Base-by-base conservation (phyloP, 106 monocot genomes). In the Dioscorea zingiberensis region DNA sequence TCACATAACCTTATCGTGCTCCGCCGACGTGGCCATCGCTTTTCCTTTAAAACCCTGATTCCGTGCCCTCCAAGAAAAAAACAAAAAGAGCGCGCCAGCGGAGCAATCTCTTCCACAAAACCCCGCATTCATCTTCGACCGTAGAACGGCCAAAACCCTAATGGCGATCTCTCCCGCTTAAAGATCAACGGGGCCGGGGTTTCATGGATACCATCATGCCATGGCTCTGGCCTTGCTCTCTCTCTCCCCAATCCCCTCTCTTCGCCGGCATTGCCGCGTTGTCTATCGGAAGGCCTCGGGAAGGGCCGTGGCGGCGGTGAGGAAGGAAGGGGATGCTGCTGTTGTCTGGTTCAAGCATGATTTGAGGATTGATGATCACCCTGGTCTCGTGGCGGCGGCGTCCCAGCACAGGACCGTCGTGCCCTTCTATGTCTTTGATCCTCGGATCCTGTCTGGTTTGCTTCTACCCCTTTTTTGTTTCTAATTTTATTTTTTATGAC, bases 341-440 rank as follows among this genome's bases (percentile, higher is more conserved):
- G 29, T 81, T 47, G 56, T 81, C 2, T 81, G 81, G 81, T 76
- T 81, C 76, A 81, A 81, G 71, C 81, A 68, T 38, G 81, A 81
- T 38, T 71, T 81, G 62, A 65, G 81, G 7, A 13, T 48, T 0
- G 81, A 81, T 44, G 81, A 81, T 44, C 81, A 81, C 62, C 75
- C 76, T 2, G 81, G 81, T 22, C 71, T 81, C 15, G 67, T 71
- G 22, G 59, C 48, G 2, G 81, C 80, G 10, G 74, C 71, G 21
- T 53, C 63, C 9, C 66, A 30, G 55, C 76, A 81, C 55, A 71
- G 75, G 22, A 76, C 51, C 15, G 71, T 81, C 62, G 71, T 81
- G 10, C 81, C 81, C 16, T 18, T 81, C 38, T 81, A 81, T 45
- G 71, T 81, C 47, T 81, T 81, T 47, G 81, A 81, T 66, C 75